A percentile compares a stretch with the other conserved stretches of the same genome.
Evolutionary conservation across 2,329 filamentous ascomycete genomes (phyloP).

Genomic region (Aspergillus fructus): DNA sequence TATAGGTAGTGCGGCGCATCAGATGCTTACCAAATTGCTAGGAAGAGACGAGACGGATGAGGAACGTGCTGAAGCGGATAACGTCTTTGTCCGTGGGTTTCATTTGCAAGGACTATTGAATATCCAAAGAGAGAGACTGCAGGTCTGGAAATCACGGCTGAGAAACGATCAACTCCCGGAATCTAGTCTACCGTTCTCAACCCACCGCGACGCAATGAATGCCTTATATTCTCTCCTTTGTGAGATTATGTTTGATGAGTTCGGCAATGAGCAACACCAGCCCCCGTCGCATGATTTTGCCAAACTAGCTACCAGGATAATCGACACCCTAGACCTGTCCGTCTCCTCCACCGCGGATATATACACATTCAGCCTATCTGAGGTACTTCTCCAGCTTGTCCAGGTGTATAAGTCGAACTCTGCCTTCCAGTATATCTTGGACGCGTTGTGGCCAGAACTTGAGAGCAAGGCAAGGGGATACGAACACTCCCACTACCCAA

Average conservation of each 20-base stretch:
- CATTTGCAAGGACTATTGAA: not conserved
- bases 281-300: not conserved
- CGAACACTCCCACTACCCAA: constrained; percentile 25
- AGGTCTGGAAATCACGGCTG: not conserved
- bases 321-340: not conserved
- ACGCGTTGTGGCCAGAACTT: constrained; percentile 19
- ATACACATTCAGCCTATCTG: constrained; percentile 16
- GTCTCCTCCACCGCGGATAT: constrained; percentile 9
- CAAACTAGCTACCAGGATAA: not conserved
- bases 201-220: constrained; percentile 18
- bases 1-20: not conserved
- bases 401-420: constrained; percentile 3
- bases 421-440: constrained; percentile 13
- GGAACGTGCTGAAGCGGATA: not conserved
- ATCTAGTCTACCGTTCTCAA: not conserved
- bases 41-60: not conserved
- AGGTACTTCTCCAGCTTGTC: constrained; percentile 10
- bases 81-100: not conserved
- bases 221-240: constrained; percentile 13
- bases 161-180: not conserved
- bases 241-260: constrained; percentile 11
- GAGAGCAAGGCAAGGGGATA: constrained; percentile 18
- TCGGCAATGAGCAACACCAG: too few species aligned
- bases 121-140: not conserved
- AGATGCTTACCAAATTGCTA: not conserved